phyloP scores from a whole-genome alignment of 2,329 filamentous ascomycete genomes.

The Beauveria sp. region DNA sequence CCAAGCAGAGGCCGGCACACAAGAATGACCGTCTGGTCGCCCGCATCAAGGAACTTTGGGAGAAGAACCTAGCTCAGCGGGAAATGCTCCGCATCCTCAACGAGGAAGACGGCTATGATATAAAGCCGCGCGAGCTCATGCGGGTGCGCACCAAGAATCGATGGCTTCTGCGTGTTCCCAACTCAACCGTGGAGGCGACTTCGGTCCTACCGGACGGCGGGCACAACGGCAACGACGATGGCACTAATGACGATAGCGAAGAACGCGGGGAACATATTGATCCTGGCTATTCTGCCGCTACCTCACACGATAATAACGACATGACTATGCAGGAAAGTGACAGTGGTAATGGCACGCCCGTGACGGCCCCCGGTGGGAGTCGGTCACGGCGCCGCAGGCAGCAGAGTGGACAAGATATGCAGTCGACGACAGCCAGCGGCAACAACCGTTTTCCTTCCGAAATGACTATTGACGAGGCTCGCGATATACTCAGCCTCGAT shows the following conservation, averaged over 20 bases:
- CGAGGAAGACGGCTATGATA: conserved; percentile 61
- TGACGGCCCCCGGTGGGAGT: conserved; percentile 1
- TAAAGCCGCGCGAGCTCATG: conserved; percentile 64
- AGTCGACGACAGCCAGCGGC: conserved; percentile 59
- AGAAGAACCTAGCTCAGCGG: conserved; percentile 61
- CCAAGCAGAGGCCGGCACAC: conserved; percentile 64
- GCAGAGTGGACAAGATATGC: conserved; percentile 60
- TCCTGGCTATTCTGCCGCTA: neutral
- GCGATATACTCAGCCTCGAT: conserved; percentile 59
- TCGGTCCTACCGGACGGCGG: conserved; percentile 35
- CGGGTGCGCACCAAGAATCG: conserved; percentile 61
- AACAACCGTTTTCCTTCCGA: conserved; percentile 75
- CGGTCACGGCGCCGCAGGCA: conserved; percentile 26
- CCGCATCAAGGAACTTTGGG: conserved; percentile 71
- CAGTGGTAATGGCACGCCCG: neutral
- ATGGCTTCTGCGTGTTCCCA: conserved; percentile 56
- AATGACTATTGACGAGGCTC: conserved; percentile 73
- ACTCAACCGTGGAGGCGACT: conserved; percentile 28
- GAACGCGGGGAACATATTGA: neutral
- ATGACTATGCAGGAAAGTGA: neutral
- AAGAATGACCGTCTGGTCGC: conserved; percentile 60
- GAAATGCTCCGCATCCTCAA: conserved; percentile 67
- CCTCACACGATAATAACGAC: neutral
- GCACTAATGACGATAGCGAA: neutral
- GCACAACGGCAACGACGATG: conserved; percentile 10